Base-by-base conservation (phyloP, 2,329 filamentous ascomycete species). In the Aspergillus sp. region DNA sequence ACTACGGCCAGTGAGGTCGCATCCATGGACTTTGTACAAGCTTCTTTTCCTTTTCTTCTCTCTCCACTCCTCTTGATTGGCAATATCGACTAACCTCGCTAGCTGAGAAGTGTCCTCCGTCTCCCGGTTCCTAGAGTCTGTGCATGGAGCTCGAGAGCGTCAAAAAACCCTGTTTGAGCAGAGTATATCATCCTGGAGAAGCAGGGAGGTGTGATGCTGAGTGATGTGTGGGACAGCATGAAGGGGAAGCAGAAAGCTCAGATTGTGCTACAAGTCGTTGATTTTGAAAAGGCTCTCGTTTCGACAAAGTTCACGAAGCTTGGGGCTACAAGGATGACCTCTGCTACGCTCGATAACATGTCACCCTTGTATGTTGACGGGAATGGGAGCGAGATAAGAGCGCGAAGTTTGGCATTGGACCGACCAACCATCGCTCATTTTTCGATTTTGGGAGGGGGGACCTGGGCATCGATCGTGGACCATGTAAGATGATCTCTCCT, bases 371-470 rank as follows among this genome's bases (percentile, higher is more conserved):
- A 7, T 22, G 19, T 22, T 10, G 19, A 22, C 19, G 10, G 19
- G 19, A 10, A 22, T 22, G 19, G 19, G 10, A 22, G 10, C 10
- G 19, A 5, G 12, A 13, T 5, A 7, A n/a, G 8, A 26, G 13
- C 4, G 25, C 6, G 3, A 3, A 3, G 33, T 24, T 64, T 61
- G 40, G 48, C 48, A 11, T 38, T 66, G 30, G 63, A 62, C 6
- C 62, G 53, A 4, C 49, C 52, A 4, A 50, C 46, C 22, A 52
- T 45, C 29, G 47, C 55, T 26, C 43, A 53, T 30, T 34, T 36
- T 49, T 46, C 17, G 53, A 63, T 34, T 36, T 53, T 30, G 49
- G 51, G 4, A 50, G 58, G 39, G 41, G 29, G 3, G 15, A 19
- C 1, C 6, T 43, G 3, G 32, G 37, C 29, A 14, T 41, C 13